Evolutionary conservation across 2,329 filamentous ascomycete genomes (phyloP).

Genomic region (Rhynchosporium agropyri): DNA sequence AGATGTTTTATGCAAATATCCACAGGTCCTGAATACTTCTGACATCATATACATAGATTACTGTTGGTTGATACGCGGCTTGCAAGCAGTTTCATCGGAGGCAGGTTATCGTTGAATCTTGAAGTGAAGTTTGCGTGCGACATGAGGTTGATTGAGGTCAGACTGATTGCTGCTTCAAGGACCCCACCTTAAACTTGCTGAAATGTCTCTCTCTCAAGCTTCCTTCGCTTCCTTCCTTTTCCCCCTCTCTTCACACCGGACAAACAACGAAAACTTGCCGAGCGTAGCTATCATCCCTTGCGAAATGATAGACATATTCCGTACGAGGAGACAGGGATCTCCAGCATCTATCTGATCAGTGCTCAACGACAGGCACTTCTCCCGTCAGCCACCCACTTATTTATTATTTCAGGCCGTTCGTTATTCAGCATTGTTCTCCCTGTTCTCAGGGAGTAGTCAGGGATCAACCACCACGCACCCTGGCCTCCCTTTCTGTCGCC

Average conservation of each 20-base stretch:
- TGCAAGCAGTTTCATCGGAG: no score
- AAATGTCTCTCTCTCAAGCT: background rate
- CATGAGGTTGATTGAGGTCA: background rate
- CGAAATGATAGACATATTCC: no score
- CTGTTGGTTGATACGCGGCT: background rate
- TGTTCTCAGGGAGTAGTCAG: background rate
- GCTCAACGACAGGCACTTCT: conserved; percentile 6
- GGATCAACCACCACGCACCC: conserved; percentile 8
- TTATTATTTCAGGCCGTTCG: conserved; percentile 15
- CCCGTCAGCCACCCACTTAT: conserved; percentile 17
- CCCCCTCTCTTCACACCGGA: no score
- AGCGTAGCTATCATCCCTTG: no score
- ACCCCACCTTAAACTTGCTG: background rate
- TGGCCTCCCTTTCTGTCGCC: background rate
- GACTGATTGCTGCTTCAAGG: background rate
- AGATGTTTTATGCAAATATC: conserved; percentile 6
- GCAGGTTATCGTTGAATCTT: background rate
- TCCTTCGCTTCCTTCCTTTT: background rate
- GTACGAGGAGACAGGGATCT: background rate
- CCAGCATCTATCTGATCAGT: conserved; percentile 16
- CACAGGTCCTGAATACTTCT: background rate
- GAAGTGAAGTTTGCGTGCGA: conserved; percentile 3
- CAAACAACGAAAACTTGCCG: no score
- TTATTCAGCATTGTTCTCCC: conserved; percentile 18
- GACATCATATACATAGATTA: background rate